Evolutionary conservation across 2,329 filamentous ascomycete species (phyloP), one percentile per base, ranked within the genome.

Genomic region (Colletotrichum lentis): DNA sequence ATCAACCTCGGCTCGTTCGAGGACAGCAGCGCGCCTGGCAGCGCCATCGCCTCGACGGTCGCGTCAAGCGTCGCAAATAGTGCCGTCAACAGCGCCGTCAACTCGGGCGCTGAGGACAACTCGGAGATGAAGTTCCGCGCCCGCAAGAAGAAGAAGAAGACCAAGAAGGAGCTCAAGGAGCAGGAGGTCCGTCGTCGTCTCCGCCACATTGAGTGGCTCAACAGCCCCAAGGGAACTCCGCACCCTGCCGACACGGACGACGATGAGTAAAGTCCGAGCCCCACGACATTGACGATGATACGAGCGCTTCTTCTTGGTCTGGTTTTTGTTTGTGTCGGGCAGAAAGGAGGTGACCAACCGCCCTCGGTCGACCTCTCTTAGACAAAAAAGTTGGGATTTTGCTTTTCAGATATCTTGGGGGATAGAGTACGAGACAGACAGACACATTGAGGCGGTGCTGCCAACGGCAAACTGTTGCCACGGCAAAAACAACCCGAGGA

Each of bases 111-210:
- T 0, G 95, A 98, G 80, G 94, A 96, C 73, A 89, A 88, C 69
- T 85, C 75, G 79, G 91, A 79, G 69, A 87, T 99, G 85, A 95
- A 96, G 83, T 99, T 99, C 89, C 88, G 86, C 79, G 85, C 91
- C 11, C 89, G 86, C 80, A 96, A 94, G 87, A 97, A 97, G 93
- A 97, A 95, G 89, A 99, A 99, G 92, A 88, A 96, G 88, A 99
- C 96, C 65, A 93, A 96, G 84, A 94, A 94, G 81, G 94, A 99
- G 80, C 74, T 94, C 77, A 99, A 99, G 87, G 96, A 99, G 79
- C 86, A 91, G 22, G 95, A 98, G 81, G 91, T 91, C 50, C 87
- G 96, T 71, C 88, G 95, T 73, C 87, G 96, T 73, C 83, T 98
- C 80, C 89, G 96, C 74, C 94, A 99, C 80, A 91, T 92, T 73